Percentiles rank a stretch among this genome's conserved stretches.
Conservation (phyloP, 2,329 filamentous ascomycete genomes). For the Calonectria ilicicola region DNA sequence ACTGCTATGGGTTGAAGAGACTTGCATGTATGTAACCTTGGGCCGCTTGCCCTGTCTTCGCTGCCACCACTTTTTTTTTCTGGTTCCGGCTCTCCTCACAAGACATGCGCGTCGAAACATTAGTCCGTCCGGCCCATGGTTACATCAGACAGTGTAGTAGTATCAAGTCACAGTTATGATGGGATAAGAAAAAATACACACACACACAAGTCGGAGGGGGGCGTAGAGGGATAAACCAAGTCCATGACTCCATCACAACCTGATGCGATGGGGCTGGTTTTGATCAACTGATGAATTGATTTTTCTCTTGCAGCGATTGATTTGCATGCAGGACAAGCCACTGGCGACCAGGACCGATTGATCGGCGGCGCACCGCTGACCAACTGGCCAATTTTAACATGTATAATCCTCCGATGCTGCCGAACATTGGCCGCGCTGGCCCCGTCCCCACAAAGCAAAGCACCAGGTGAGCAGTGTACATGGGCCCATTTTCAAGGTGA, state of each 20-base stretch:
- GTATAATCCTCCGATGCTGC: slow-evolving; percentile 22
- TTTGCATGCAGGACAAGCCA: slow-evolving; percentile 10
- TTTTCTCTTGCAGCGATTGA: slow-evolving; percentile 8
- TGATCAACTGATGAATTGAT: slow-evolving; percentile 15
- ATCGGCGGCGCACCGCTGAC: slow-evolving; percentile 13
- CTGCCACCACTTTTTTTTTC: background rate
- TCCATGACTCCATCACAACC: slow-evolving; percentile 6
- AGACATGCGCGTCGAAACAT: background rate
- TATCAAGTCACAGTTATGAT: background rate
- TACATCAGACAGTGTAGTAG: slow-evolving; percentile 4
- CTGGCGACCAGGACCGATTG: slow-evolving; percentile 12
- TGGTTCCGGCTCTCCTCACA: background rate
- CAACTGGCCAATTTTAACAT: slow-evolving; percentile 4
- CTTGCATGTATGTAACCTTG: slow-evolving; percentile 11
- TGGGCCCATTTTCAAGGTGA: slow-evolving; percentile 14
- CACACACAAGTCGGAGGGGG: background rate
- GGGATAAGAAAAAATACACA: background rate
- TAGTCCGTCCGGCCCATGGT: background rate
- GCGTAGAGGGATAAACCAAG: background rate
- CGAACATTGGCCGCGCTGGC: slow-evolving; percentile 22
- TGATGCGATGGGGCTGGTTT: slow-evolving; percentile 2
- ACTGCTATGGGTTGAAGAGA: slow-evolving; percentile 6
- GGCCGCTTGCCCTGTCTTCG: background rate
- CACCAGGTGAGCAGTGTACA: slow-evolving; percentile 5
- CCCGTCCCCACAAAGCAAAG: slow-evolving; percentile 1